Percentiles rank a stretch among this genome's conserved stretches.
phyloP scores from a whole-genome alignment of 2,329 filamentous ascomycete genomes.

The Aspergillus sp. region DNA sequence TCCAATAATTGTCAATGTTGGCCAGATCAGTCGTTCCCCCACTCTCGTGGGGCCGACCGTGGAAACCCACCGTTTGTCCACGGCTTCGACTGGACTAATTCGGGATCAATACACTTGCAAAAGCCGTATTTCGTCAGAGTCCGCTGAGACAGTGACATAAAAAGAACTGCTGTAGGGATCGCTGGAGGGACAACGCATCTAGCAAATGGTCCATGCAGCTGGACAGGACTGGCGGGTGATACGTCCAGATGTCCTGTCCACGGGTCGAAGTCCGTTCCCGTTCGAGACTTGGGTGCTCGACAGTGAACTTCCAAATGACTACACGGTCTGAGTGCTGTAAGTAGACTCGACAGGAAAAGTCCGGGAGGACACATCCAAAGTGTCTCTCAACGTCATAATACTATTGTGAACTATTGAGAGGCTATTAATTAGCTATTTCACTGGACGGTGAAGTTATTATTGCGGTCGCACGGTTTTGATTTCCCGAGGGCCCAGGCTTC shows the following conservation, averaged over 20 bases:
- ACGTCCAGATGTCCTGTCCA: conserved; percentile 5
- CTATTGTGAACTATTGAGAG: not conserved
- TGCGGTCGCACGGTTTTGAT: no score
- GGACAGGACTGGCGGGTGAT: conserved; percentile 6
- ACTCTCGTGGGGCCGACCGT: not conserved
- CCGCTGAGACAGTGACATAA: not conserved
- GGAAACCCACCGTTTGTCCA: conserved; percentile 2
- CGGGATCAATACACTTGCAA: not conserved
- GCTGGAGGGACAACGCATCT: conserved; percentile 5
- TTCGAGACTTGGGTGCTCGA: not conserved
- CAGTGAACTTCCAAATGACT: not conserved
- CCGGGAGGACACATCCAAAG: no score
- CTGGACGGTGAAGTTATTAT: not conserved
- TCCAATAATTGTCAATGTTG: not conserved
- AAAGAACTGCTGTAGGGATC: not conserved
- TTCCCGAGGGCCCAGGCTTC: no score
- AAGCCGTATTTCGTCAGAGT: not conserved
- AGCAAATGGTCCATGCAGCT: conserved; percentile 4
- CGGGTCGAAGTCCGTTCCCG: not conserved
- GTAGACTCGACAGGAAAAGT: no score
- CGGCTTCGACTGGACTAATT: not conserved
- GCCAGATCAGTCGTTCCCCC: not conserved
- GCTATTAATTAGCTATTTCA: not conserved
- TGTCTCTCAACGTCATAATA: not conserved
- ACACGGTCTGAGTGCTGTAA: not conserved